Conservation (phyloP, 768 basidiomycete species). For the Auricularia sp. region DNA sequence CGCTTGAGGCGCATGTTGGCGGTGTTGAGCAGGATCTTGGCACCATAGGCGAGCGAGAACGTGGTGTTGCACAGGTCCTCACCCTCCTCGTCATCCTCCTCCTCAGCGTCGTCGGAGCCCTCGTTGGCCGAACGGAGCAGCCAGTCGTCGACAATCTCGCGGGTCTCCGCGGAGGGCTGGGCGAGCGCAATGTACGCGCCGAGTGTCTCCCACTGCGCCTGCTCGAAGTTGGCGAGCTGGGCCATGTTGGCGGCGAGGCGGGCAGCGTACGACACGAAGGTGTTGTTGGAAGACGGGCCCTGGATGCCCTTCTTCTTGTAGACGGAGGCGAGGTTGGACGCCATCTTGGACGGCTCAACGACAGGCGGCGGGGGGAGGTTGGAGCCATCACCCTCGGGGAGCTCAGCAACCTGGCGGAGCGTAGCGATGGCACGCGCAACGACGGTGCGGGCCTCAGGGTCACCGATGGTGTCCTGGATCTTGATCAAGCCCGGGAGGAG, state of each 20-base stretch:
- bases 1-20: conserved; percentile 95
- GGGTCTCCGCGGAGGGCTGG: conserved; percentile 52
- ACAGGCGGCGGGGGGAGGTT: conserved; percentile 79
- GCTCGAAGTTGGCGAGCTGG: conserved; percentile 87
- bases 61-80: conserved; percentile 99
- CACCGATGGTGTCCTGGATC: conserved; percentile 88
- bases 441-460: conserved; percentile 94
- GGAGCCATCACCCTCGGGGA: conserved; percentile 83
- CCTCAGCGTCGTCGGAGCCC: conserved; percentile 53
- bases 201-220: conserved; percentile 77
- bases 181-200: conserved; percentile 67
- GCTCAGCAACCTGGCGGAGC: conserved; percentile 89
- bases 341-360: conserved; percentile 58
- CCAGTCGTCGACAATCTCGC: conserved; percentile 69
- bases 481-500: conserved; percentile 93
- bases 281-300: conserved; percentile 42
- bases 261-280: conserved; percentile 60
- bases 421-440: conserved; percentile 88
- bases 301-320: conserved; percentile 76
- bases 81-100: conserved; percentile 92
- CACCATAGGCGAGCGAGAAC: conserved; percentile 97
- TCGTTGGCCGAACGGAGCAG: conserved; percentile 82
- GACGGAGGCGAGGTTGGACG: conserved; percentile 55
- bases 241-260: conserved; percentile 77
- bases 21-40: conserved; percentile 95